These are phyloP conservation scores for Vanilla planifolia DNA, from an alignment of 106 monocot species.

Conservation along the genomic window DNA sequence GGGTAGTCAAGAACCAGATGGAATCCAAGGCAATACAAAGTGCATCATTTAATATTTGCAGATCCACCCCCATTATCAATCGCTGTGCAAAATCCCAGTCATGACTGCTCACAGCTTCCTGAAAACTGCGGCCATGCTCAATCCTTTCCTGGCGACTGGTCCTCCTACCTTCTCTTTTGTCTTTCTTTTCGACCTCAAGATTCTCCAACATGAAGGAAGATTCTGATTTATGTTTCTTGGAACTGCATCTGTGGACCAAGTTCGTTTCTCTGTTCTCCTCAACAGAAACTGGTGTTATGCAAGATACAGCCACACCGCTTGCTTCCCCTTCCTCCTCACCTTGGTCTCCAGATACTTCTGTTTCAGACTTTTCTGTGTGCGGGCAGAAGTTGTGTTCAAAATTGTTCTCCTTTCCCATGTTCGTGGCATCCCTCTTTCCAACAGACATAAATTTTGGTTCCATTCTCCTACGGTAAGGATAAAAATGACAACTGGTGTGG, in stretches of 20 bases:
- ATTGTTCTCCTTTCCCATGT: neutral
- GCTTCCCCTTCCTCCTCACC: neutral
- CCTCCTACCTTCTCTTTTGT: neutral
- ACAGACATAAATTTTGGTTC: neutral
- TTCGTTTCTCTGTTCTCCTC: neutral
- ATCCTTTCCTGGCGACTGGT: conserved; percentile 46
- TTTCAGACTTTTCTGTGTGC: neutral
- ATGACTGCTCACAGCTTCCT: conserved; percentile 41
- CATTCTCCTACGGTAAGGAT: neutral
- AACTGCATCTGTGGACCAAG: neutral
- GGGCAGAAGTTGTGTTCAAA: neutral
- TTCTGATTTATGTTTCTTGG: conserved; percentile 3
- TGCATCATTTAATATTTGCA: conserved; percentile 34
- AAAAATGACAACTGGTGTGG: neutral
- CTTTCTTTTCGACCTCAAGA: neutral
- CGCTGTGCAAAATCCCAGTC: conserved; percentile 59
- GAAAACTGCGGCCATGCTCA: conserved; percentile 45
- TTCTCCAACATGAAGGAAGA: neutral
- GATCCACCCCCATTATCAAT: conserved; percentile 38
- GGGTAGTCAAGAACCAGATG: conserved; percentile 53
- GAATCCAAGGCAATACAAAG: conserved; percentile 56
- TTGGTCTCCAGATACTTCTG: neutral
- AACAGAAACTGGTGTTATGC: neutral
- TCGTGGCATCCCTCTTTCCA: conserved; percentile 1
- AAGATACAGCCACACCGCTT: conserved; percentile 1